These are phyloP conservation scores for Penicillium capsulatum DNA, from an alignment of 2,329 filamentous ascomycete species.

Conservation along the genomic window DNA sequence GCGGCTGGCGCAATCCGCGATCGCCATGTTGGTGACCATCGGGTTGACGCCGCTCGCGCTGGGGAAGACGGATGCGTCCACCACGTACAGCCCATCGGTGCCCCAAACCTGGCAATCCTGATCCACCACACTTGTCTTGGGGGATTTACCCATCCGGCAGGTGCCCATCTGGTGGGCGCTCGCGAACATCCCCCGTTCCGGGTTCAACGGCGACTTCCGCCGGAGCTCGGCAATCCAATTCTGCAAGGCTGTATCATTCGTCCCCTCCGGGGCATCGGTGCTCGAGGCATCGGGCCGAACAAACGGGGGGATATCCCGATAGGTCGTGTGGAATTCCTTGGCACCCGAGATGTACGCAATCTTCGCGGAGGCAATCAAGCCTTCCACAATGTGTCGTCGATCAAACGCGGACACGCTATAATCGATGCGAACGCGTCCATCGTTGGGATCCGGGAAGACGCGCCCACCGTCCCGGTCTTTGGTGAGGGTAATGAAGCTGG, in stretches of 20 bases:
- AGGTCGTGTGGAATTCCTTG: slow-evolving; percentile 66
- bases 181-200: slow-evolving; percentile 43
- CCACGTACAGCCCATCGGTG: slow-evolving; percentile 44
- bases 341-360: slow-evolving; percentile 76
- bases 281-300: slow-evolving; percentile 39
- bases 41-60: slow-evolving; percentile 51
- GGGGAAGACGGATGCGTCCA: slow-evolving; percentile 50
- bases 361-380: slow-evolving; percentile 66
- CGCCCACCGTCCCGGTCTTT: slow-evolving; percentile 72
- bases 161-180: slow-evolving; percentile 52
- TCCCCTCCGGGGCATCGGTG: slow-evolving; percentile 36
- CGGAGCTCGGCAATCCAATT: slow-evolving; percentile 52
- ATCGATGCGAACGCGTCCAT: slow-evolving; percentile 61
- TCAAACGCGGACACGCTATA: slow-evolving; percentile 72
- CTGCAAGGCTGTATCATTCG: slow-evolving; percentile 54
- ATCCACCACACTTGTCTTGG: slow-evolving; percentile 44
- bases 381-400: slow-evolving; percentile 65
- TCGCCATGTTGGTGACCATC: slow-evolving; percentile 51
- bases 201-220: slow-evolving; percentile 43
- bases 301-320: slow-evolving; percentile 63
- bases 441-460: slow-evolving; percentile 66
- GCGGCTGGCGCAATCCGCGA: slow-evolving; percentile 45
- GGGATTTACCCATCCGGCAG: slow-evolving; percentile 45
- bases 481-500: slow-evolving; percentile 66
- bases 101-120: slow-evolving; percentile 46